Percentiles rank a stretch among this genome's conserved stretches.
phyloP scores from a whole-genome alignment of 768 basidiomycete genomes.

The Boletus reticuloceps region DNA sequence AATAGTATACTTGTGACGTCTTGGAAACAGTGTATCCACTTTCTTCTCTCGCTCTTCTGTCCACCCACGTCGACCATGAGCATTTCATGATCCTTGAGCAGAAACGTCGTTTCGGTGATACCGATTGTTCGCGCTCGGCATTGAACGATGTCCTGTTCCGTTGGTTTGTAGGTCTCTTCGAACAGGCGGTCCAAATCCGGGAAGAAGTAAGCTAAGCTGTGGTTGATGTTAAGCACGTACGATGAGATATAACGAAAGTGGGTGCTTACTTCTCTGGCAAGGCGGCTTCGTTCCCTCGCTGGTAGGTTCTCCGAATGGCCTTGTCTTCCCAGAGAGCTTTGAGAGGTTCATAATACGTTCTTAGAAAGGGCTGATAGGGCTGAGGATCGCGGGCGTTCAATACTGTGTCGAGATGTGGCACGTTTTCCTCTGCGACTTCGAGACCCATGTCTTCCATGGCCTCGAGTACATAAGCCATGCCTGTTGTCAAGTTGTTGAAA shows the following conservation, averaged over 20 bases:
- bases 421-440: conserved; percentile 61
- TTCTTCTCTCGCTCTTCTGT: conserved; percentile 89
- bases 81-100: conserved; percentile 76
- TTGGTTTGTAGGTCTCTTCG: conserved; percentile 65
- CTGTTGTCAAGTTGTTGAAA: conserved; percentile 88
- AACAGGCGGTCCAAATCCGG: conserved; percentile 79
- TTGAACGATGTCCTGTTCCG: conserved; percentile 85
- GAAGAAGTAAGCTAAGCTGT: conserved; percentile 75
- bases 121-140: conserved; percentile 87
- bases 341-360: conserved; percentile 62
- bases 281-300: conserved; percentile 85
- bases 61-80: conserved; percentile 94
- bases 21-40: conserved; percentile 96
- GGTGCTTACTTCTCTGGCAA: conserved; percentile 81
- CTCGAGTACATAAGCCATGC: conserved; percentile 78
- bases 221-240: not conserved
- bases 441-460: conserved; percentile 90
- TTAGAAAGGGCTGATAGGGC: conserved; percentile 80
- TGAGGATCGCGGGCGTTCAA: conserved; percentile 68
- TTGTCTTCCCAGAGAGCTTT: conserved; percentile 74
- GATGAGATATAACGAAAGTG: not conserved
- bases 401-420: conserved; percentile 57
- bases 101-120: conserved; percentile 86
- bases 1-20: conserved; percentile 94
- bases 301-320: conserved; percentile 72